These are phyloP conservation scores for Penicillium paxilli DNA, from an alignment of 495 filamentous ascomycete species.

Conservation along the genomic window DNA sequence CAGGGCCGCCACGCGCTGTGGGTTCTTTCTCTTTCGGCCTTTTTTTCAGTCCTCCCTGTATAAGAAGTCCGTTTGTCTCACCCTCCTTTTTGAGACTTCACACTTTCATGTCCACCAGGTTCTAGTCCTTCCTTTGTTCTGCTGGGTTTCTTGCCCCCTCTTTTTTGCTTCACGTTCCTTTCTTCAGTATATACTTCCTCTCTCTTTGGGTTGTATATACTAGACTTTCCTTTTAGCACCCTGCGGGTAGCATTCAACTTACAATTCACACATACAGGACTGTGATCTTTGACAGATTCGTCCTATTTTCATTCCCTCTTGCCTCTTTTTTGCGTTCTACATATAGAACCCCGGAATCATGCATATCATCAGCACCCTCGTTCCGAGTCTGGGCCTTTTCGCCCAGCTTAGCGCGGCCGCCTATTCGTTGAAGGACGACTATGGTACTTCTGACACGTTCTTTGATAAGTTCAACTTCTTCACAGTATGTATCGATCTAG, in stretches of 20 bases:
- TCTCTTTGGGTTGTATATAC: constrained; percentile 8
- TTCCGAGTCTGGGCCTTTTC: constrained; percentile 40
- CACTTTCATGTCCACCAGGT: neutral
- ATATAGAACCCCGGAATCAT: constrained; percentile 29
- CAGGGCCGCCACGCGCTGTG: constrained; percentile 21
- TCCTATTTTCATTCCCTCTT: constrained; percentile 10
- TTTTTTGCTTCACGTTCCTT: constrained; percentile 18
- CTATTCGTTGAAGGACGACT: constrained; percentile 52
- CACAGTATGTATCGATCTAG: constrained; percentile 29
- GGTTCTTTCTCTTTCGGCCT: constrained; percentile 9
- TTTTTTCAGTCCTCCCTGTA: constrained; percentile 8
- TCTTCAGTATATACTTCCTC: constrained; percentile 12
- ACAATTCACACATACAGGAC: constrained; percentile 1
- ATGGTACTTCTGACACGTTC: constrained; percentile 40
- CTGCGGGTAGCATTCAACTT: constrained; percentile 4
- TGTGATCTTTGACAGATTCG: constrained; percentile 23
- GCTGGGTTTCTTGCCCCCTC: neutral
- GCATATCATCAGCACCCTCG: constrained; percentile 40
- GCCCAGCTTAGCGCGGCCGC: constrained; percentile 42
- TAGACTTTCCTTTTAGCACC: constrained; percentile 7
- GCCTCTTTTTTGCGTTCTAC: neutral
- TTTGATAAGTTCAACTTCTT: constrained; percentile 58
- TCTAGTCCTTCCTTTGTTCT: constrained; percentile 16
- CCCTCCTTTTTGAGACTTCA: neutral
- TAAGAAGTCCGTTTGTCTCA: constrained; percentile 4